Percentiles rank a stretch among this genome's conserved stretches.
Evolutionary conservation across 2,329 filamentous ascomycete genomes (phyloP).

Genomic region (Neocatenulostroma microsporum): DNA sequence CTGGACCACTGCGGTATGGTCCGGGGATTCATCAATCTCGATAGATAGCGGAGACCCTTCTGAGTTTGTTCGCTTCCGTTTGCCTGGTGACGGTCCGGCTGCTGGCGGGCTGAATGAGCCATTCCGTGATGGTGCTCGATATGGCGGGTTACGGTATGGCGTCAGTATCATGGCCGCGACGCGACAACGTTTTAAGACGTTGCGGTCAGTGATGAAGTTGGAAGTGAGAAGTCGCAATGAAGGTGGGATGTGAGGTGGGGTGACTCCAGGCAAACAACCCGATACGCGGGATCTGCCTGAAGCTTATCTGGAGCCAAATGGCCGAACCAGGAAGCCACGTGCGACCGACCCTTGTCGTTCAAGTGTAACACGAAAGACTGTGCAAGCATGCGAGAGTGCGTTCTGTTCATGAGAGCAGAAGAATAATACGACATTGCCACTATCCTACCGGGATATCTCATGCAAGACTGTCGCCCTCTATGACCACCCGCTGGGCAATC

Average conservation of each 20-base stretch:
- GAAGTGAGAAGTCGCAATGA: neutral
- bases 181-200: neutral
- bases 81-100: conserved; percentile 13
- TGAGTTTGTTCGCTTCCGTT: conserved; percentile 15
- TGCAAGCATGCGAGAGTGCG: too few species aligned
- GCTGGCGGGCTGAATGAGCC: conserved; percentile 13
- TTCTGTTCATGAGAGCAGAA: too few species aligned
- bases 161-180: conserved; percentile 9
- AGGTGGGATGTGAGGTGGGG: neutral
- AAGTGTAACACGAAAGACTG: too few species aligned
- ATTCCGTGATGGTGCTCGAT: conserved; percentile 16
- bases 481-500: too few species aligned
- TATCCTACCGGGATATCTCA: too few species aligned
- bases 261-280: neutral
- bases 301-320: neutral
- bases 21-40: too few species aligned
- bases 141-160: conserved; percentile 19
- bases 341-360: too few species aligned
- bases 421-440: too few species aligned
- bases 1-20: too few species aligned
- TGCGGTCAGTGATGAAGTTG: neutral
- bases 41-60: too few species aligned
- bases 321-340: neutral
- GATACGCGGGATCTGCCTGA: neutral
- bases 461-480: too few species aligned